Evolutionary conservation across 257 asterid genomes (phyloP).

Genomic region (Buddleja alternifolia): DNA sequence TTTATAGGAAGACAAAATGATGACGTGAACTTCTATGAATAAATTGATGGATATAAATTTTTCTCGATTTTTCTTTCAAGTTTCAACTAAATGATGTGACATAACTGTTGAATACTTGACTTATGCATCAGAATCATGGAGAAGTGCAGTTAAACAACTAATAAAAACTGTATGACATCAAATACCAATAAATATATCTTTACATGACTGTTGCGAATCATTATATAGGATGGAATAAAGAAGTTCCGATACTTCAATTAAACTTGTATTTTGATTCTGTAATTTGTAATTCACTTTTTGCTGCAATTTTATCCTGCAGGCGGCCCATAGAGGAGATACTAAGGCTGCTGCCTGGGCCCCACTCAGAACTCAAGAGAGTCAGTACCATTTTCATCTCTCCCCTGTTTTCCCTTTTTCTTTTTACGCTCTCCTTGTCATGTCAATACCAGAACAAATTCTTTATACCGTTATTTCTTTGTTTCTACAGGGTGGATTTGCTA

Average conservation of each 20-base stretch:
- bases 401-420: constrained; percentile 3
- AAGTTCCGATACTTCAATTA: neutral
- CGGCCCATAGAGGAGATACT: constrained; percentile 89
- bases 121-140: neutral
- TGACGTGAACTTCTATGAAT: too few species aligned
- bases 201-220: neutral
- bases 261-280: neutral
- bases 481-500: constrained; percentile 77
- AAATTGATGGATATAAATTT: too few species aligned
- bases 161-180: constrained; percentile 15
- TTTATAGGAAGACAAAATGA: too few species aligned
- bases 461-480: constrained; percentile 18
- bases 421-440: constrained; percentile 6
- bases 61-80: neutral
- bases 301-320: constrained; percentile 50
- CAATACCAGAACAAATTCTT: constrained; percentile 20
- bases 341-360: constrained; percentile 96
- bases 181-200: neutral
- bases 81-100: constrained; percentile 14
- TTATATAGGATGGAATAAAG: neutral
- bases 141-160: neutral
- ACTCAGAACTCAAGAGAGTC: constrained; percentile 85
- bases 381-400: constrained; percentile 28
- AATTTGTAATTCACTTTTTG: neutral
- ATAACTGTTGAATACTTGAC: neutral